phyloP scores from a whole-genome alignment of 2,329 filamentous ascomycete species.

The Fusarium clavum region DNA sequence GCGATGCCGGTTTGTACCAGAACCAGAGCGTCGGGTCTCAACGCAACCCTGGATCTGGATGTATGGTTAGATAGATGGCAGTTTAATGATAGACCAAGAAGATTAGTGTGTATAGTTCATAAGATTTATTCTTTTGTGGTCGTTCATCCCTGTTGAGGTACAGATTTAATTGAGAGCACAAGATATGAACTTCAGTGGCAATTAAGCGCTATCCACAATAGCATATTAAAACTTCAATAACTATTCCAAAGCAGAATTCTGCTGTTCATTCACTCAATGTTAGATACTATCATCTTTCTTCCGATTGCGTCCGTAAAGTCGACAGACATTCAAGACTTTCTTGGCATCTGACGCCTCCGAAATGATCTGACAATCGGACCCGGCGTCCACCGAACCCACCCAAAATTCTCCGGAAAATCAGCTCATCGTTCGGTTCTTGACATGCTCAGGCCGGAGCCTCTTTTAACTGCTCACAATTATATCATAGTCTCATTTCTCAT shows the following conservation, averaged over 20 bases:
- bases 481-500: not conserved
- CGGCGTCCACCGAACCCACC: conserved; percentile 34
- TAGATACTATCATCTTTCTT: too few relatives aligned
- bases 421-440: conserved; percentile 20
- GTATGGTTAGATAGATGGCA: too few relatives aligned
- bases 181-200: too few relatives aligned
- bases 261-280: too few relatives aligned
- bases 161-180: too few relatives aligned
- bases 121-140: too few relatives aligned
- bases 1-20: conserved; percentile 25
- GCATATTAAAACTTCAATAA: too few relatives aligned
- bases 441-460: not conserved
- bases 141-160: too few relatives aligned
- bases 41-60: not conserved
- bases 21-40: not conserved
- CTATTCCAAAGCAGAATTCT: too few relatives aligned
- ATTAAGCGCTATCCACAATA: too few relatives aligned
- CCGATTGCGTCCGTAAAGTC: not conserved
- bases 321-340: not conserved
- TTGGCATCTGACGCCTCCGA: not conserved
- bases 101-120: not conserved
- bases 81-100: accelerated
- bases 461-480: conserved; percentile 2
- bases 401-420: conserved; percentile 27
- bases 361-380: conserved; percentile 31